A percentile compares a stretch with the other conserved stretches of the same genome.
phyloP scores from a whole-genome alignment of 306 rosid species.

The Arachis stenosperma region DNA sequence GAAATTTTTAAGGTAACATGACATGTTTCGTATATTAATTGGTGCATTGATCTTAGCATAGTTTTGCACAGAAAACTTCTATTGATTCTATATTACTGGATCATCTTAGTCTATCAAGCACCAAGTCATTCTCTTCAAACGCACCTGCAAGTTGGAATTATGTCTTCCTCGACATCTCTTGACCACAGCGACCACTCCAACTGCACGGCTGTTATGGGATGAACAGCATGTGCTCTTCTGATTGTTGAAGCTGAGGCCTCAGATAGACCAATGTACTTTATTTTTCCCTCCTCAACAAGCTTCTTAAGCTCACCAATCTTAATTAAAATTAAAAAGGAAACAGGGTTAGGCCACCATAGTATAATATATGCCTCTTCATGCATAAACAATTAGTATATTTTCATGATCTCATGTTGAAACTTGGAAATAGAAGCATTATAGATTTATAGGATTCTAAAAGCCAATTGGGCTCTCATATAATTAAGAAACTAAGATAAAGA shows the following conservation, averaged over 20 bases:
- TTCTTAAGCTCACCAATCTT: constrained; percentile 72
- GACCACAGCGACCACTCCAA: constrained; percentile 69
- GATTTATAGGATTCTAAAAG: not conserved
- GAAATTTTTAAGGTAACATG: not conserved
- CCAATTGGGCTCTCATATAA: not conserved
- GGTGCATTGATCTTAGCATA: constrained; percentile 52
- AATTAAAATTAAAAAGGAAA: not conserved
- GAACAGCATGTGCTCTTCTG: constrained; percentile 78
- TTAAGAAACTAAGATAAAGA: no score
- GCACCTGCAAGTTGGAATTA: constrained; percentile 39
- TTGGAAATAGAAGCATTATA: not conserved
- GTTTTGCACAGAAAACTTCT: constrained; percentile 43
- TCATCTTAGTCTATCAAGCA: no score
- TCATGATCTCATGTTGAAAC: not conserved
- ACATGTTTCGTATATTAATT: constrained; percentile 14
- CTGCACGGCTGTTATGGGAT: constrained; percentile 68
- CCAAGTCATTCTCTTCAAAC: no score
- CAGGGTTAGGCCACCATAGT: not conserved
- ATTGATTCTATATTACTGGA: no score
- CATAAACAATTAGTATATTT: not conserved
- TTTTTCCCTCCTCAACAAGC: constrained; percentile 66
- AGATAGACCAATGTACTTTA: constrained; percentile 62
- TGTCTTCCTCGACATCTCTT: not conserved
- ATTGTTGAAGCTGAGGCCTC: constrained; percentile 78
- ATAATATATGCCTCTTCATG: no score